A percentile compares a stretch with the other conserved stretches of the same genome.
Conservation (phyloP, 805 yeast genomes). For the Sugiyamaella marilandica region DNA sequence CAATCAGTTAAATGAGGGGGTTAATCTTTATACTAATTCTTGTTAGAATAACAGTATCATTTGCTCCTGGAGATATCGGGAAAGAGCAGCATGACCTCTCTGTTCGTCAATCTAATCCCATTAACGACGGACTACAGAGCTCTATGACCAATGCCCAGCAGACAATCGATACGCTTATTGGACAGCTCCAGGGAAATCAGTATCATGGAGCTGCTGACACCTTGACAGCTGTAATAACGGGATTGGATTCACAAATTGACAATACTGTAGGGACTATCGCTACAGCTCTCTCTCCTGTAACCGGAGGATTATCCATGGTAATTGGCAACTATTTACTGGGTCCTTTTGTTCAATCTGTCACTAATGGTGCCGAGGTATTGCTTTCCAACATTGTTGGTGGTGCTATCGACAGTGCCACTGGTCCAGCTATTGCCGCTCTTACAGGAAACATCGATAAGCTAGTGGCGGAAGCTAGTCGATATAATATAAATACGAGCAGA, state of each 20-base stretch:
- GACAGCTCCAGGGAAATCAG: background rate
- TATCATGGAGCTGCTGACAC: constrained; percentile 11
- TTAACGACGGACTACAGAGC: constrained; percentile 1
- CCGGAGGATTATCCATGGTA: constrained; percentile 13
- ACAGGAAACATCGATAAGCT: background rate
- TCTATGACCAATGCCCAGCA: constrained; percentile 4
- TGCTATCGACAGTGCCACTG: constrained; percentile 16
- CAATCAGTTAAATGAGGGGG: no score
- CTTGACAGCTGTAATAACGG: constrained; percentile 23
- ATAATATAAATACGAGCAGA: constrained; percentile 11
- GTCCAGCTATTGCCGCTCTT: constrained; percentile 5
- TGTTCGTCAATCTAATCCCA: constrained; percentile 1
- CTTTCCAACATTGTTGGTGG: constrained; percentile 22
- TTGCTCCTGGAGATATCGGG: no score
- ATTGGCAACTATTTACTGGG: constrained; percentile 13
- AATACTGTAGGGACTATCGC: constrained; percentile 16
- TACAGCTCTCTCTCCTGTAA: constrained; percentile 19
- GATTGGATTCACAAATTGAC: constrained; percentile 29
- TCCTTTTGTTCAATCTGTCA: constrained; percentile 16
- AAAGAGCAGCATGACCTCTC: background rate
- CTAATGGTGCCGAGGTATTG: constrained; percentile 24
- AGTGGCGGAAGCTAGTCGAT: constrained; percentile 5
- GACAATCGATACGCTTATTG: background rate
- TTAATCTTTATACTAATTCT: no score
- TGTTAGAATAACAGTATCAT: no score